A percentile compares a stretch with the other conserved stretches of the same genome.
phyloP scores from a whole-genome alignment of 1,139 yeast species.

The Geotrichum siamense region DNA sequence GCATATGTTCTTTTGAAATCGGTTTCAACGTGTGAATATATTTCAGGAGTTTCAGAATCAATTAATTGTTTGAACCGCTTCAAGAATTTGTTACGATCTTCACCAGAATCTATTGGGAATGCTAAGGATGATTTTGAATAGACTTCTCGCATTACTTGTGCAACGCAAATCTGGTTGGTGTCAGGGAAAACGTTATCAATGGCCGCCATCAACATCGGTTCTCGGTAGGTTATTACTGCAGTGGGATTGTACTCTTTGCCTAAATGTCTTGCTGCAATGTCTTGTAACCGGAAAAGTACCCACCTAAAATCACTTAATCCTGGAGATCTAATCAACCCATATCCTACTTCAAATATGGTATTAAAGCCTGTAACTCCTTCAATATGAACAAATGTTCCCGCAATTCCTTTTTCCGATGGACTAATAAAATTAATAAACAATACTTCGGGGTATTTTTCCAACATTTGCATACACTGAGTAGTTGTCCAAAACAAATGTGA shows the following conservation, averaged over 20 bases:
- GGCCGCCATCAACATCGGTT: conserved; percentile 14
- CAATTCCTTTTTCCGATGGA: conserved; percentile 3
- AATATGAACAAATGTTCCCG: conserved; percentile 15
- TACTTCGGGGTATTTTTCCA: conserved; percentile 18
- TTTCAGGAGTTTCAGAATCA: conserved; percentile 19
- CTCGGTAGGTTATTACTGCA: conserved; percentile 16
- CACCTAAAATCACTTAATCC: conserved; percentile 16
- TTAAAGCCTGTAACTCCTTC: conserved; percentile 17
- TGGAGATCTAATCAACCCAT: conserved; percentile 13
- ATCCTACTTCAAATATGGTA: conserved; percentile 18
- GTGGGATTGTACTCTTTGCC: conserved; percentile 16
- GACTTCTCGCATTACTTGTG: conserved; percentile 18
- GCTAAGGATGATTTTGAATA: conserved; percentile 6
- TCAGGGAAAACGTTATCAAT: conserved; percentile 15
- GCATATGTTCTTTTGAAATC: conserved; percentile 15
- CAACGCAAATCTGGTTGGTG: conserved; percentile 17
- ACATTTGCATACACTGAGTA: conserved; percentile 17
- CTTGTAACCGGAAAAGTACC: conserved; percentile 15
- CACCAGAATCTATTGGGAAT: conserved; percentile 1
- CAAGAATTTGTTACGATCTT: conserved; percentile 13
- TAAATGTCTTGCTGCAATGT: conserved; percentile 13
- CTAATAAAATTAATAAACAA: conserved; percentile 16
- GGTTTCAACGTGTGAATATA: conserved; percentile 15
- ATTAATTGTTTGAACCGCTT: conserved; percentile 16
- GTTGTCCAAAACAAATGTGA: conserved; percentile 19